A percentile compares a stretch with the other conserved stretches of the same genome.
These are phyloP conservation scores for Arthrocladium fulminans DNA, from an alignment of 2,329 filamentous ascomycete genomes.

Conservation along the genomic window DNA sequence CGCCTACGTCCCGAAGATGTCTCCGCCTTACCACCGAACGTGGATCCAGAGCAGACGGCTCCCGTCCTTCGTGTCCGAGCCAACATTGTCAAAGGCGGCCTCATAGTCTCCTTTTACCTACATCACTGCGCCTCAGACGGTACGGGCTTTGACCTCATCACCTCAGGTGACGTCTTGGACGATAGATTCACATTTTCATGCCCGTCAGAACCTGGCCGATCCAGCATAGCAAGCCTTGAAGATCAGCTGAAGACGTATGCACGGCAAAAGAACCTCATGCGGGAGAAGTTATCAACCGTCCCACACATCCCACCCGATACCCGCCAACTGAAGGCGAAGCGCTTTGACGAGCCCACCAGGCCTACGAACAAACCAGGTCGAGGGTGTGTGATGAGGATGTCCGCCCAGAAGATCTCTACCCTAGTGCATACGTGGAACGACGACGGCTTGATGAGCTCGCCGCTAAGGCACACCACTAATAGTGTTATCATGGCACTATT, in stretches of 20 bases:
- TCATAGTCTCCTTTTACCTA: conserved; percentile 21
- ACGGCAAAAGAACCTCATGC: conserved; percentile 15
- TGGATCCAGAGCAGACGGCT: conserved; percentile 14
- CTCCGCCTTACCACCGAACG: conserved; percentile 17
- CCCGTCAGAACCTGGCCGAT: not conserved
- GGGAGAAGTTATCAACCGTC: conserved; percentile 18
- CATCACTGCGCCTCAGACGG: conserved; percentile 24
- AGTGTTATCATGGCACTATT: conserved; percentile 26
- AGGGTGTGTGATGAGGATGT: conserved; percentile 19
- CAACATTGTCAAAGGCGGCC: conserved; percentile 21
- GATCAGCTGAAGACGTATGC: conserved; percentile 14
- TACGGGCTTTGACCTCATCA: conserved; percentile 17
- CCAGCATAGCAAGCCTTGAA: not conserved
- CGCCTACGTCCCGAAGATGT: conserved; percentile 19
- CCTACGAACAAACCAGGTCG: conserved; percentile 13
- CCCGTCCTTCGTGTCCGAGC: conserved; percentile 21
- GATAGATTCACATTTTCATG: conserved; percentile 18
- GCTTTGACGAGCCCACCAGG: conserved; percentile 4
- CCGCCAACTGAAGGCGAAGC: conserved; percentile 15
- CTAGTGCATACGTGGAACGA: not conserved
- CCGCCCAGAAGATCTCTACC: conserved; percentile 2
- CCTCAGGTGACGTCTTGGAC: conserved; percentile 17
- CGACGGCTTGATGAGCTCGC: not conserved
- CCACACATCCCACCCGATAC: conserved; percentile 12
- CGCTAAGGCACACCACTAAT: not conserved